phyloP scores from a whole-genome alignment of 352 stramenopile species.

The Globisporangium alternatum region DNA sequence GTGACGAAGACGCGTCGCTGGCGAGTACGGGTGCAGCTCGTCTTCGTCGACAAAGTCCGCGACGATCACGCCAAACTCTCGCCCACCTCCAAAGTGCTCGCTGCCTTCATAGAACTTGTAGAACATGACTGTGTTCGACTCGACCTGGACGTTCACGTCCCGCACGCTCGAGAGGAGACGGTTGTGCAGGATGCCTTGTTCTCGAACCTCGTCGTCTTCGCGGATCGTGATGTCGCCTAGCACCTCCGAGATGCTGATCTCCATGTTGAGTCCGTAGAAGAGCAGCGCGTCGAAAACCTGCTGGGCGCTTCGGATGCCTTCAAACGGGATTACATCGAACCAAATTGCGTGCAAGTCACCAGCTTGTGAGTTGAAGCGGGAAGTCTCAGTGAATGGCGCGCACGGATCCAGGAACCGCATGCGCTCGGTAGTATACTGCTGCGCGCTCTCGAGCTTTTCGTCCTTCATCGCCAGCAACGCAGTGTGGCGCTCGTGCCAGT shows the following conservation, averaged over 20 bases:
- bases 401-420: constrained; percentile 32
- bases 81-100: background rate
- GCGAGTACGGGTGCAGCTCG: constrained; percentile 9
- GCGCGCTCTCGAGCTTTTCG: constrained; percentile 29
- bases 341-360: background rate
- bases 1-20: constrained; percentile 1
- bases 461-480: constrained; percentile 31
- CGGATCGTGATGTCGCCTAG: background rate
- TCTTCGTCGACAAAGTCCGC: constrained; percentile 15
- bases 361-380: background rate
- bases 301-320: background rate
- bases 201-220: background rate
- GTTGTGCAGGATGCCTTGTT: background rate
- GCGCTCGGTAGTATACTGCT: constrained; percentile 31
- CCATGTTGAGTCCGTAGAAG: constrained; percentile 5
- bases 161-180: constrained; percentile 1
- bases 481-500: constrained; percentile 23
- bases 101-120: background rate
- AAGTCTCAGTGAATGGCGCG: constrained; percentile 15
- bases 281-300: constrained; percentile 2
- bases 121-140: constrained; percentile 10
- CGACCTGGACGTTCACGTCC: constrained; percentile 1
- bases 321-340: background rate
- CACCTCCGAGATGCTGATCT: constrained; percentile 8
- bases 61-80: background rate